Conservation (phyloP, 345 rosid species). For the Linum usitatissimum region DNA sequence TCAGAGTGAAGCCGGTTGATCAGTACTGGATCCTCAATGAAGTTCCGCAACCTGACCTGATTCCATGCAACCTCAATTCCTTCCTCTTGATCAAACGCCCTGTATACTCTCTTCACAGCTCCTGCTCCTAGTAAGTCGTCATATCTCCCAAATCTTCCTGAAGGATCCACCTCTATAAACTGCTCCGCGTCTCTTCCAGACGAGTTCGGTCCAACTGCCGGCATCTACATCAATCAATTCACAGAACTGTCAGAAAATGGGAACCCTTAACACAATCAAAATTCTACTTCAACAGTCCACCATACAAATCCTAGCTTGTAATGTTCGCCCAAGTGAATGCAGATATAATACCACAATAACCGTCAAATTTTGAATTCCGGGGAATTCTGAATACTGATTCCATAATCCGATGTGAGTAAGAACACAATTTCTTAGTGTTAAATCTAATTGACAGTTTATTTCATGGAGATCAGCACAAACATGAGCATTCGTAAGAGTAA, state of each 20-base stretch:
- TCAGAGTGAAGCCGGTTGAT: conserved; percentile 50
- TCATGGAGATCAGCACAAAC: no score
- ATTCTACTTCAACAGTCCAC: no score
- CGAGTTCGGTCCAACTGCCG: conserved; percentile 29
- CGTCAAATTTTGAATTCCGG: no score
- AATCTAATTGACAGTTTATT: no score
- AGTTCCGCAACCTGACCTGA: conserved; percentile 44
- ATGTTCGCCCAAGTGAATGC: no score
- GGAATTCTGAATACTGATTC: no score
- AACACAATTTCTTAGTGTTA: no score
- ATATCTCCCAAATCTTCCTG: conserved; percentile 54
- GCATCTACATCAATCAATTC: conserved; percentile 29
- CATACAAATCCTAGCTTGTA: no score
- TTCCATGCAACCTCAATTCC: conserved; percentile 75
- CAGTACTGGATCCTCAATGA: conserved; percentile 36
- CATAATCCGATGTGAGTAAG: no score
- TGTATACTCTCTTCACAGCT: conserved; percentile 58
- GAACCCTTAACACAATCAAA: no score
- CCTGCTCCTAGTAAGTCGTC: conserved; percentile 48
- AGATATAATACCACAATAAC: no score
- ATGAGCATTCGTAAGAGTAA: no score
- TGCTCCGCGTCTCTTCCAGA: conserved; percentile 37
- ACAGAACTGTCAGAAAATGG: neutral
- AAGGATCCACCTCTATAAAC: conserved; percentile 52
- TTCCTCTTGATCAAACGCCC: conserved; percentile 73